Percentiles rank a stretch among this genome's conserved stretches.
These are phyloP conservation scores for Botryobasidium botryosum DNA, from an alignment of 768 basidiomycete genomes.

Conservation along the genomic window DNA sequence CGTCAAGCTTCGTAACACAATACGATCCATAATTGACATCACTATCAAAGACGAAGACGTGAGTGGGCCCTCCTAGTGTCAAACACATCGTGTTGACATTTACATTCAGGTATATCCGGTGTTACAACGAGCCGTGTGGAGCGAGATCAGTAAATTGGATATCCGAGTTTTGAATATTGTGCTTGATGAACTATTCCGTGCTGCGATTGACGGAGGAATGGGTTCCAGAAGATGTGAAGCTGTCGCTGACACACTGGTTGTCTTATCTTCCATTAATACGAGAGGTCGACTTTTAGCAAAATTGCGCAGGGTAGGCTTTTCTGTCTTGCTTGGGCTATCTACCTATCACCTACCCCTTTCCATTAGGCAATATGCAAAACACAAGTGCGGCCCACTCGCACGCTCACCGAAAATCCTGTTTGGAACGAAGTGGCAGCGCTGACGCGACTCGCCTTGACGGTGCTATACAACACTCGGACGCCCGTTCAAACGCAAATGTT, in stretches of 20 bases:
- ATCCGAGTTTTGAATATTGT: constrained; percentile 48
- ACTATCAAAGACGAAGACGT: constrained; percentile 62
- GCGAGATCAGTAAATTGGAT: constrained; percentile 55
- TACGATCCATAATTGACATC: constrained; percentile 62
- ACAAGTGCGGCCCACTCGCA: constrained; percentile 41
- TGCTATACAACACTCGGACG: constrained; percentile 49
- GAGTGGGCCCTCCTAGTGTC: constrained; percentile 9
- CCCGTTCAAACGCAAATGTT: constrained; percentile 55
- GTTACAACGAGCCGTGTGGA: constrained; percentile 64
- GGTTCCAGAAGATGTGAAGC: constrained; percentile 60
- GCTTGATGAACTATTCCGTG: constrained; percentile 62
- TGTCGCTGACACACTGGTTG: constrained; percentile 54
- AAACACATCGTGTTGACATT: background rate
- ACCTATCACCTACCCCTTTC: background rate
- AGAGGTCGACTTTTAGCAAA: constrained; percentile 63
- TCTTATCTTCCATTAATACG: constrained; percentile 58
- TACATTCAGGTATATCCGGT: constrained; percentile 37
- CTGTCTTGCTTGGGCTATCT: background rate
- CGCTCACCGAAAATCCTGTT: constrained; percentile 49
- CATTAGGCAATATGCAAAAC: constrained; percentile 55
- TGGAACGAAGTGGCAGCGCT: constrained; percentile 75
- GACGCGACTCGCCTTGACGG: constrained; percentile 53
- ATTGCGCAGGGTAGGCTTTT: constrained; percentile 47
- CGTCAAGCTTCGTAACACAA: constrained; percentile 59
- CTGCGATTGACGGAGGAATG: constrained; percentile 69